These are phyloP conservation scores for Globisporangium takayamanum DNA, from an alignment of 352 stramenopile species.

Conservation along the genomic window DNA sequence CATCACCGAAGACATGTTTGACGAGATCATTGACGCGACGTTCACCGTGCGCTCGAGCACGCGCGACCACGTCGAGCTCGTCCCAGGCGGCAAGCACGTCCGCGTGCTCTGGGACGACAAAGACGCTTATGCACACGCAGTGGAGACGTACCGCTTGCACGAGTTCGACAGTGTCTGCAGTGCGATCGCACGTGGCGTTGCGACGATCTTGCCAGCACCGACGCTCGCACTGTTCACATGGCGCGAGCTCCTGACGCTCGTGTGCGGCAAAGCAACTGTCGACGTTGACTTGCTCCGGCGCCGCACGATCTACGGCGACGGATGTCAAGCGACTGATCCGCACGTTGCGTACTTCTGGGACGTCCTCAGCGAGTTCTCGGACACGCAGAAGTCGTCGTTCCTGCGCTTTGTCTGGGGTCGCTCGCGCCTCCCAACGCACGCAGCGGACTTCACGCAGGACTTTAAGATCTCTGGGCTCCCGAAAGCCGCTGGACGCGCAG, in stretches of 20 bases:
- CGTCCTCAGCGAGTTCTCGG: constrained; percentile 76
- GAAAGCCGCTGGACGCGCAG: constrained; percentile 60
- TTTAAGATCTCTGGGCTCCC: constrained; percentile 87
- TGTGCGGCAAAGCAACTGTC: constrained; percentile 86
- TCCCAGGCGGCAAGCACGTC: constrained; percentile 69
- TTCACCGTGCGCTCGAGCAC: constrained; percentile 88
- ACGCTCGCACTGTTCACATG: constrained; percentile 84
- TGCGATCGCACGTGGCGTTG: constrained; percentile 71
- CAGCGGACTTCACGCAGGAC: constrained; percentile 85
- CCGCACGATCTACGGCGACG: constrained; percentile 88
- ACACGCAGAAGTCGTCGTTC: constrained; percentile 89
- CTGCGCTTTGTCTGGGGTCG: constrained; percentile 85
- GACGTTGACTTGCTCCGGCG: constrained; percentile 82
- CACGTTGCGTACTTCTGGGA: constrained; percentile 91
- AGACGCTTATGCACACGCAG: constrained; percentile 68
- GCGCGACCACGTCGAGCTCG: constrained; percentile 67
- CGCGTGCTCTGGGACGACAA: constrained; percentile 90
- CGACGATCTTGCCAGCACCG: constrained; percentile 79
- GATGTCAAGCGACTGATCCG: constrained; percentile 75
- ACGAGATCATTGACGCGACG: constrained; percentile 87
- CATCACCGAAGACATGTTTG: constrained; percentile 83
- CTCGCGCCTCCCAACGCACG: constrained; percentile 86
- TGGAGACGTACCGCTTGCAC: constrained; percentile 69
- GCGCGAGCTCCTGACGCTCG: constrained; percentile 84
- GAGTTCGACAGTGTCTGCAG: constrained; percentile 77